Conservation (phyloP, 2,329 filamentous ascomycete species). For the Cryoendolithus antarcticus region DNA sequence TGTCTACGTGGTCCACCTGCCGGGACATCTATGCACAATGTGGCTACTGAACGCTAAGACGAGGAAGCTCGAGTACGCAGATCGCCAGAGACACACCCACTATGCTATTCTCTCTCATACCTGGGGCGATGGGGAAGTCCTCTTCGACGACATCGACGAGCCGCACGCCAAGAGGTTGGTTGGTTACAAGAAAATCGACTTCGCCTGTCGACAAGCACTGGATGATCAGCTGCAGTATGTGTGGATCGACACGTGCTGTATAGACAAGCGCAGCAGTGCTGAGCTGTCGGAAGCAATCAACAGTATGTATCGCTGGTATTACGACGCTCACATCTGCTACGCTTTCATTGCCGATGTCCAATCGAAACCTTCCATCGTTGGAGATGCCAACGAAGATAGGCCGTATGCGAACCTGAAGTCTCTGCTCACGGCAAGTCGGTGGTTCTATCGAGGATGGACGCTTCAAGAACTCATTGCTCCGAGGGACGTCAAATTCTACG, state of each 20-base stretch:
- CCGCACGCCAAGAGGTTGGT: neutral
- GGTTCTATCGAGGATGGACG: constrained; percentile 6
- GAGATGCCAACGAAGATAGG: no score
- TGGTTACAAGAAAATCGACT: neutral
- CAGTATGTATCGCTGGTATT: constrained; percentile 4
- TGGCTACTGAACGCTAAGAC: no score
- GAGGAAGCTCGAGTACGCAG: no score
- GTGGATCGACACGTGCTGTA: constrained; percentile 5
- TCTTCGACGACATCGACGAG: constrained; percentile 1
- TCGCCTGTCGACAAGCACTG: neutral
- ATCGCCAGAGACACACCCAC: neutral
- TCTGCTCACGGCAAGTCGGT: neutral
- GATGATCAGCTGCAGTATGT: neutral
- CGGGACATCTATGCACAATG: no score
- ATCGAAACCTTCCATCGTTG: neutral
- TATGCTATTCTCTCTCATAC: constrained; percentile 5
- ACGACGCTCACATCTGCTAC: constrained; percentile 7
- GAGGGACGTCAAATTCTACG: constrained; percentile 1
- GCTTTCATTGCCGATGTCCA: constrained; percentile 9
- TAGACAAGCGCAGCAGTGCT: constrained; percentile 2
- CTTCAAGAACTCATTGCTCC: constrained; percentile 4
- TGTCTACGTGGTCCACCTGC: no score
- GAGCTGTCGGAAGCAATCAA: constrained; percentile 6
- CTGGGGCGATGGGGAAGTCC: constrained; percentile 1
- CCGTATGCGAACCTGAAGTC: no score